Evolutionary conservation across 208 protist species (phyloP), one percentile per base, ranked within the genome.

Genomic region (Lotmaria passim): DNA sequence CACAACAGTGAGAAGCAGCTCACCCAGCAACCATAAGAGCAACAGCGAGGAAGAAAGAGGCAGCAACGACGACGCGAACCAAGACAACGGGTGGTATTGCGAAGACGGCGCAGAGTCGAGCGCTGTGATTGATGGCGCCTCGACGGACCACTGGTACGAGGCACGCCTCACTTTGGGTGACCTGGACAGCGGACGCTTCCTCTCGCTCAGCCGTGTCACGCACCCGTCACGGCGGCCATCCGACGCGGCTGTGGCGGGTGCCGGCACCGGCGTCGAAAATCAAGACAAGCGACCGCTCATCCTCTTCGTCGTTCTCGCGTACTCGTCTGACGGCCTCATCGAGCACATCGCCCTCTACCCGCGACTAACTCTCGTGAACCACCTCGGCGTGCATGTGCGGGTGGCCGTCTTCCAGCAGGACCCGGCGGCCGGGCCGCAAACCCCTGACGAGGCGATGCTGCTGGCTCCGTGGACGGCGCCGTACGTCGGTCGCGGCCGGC

Each of bases 351-450:
- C 79, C 17, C 78, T 94, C 24, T 82, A 87, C 38, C 89, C 89
- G 23, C 82, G 86, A 19, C 61, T 92, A 12, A 85, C 79, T 11
- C 62, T 94, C 8, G 46, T 92, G 23, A 94, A 94, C 72, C 86
- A 91, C 69, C 78, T 88, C 11, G 89, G 89, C 19, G 73, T 93
- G n/a, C 77, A 85, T 7, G 63, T 89, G 44, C 70, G 73, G 28
- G 56, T 93, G 15, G 69, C 79, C 8, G 47, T 90, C 11, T 93
- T 82, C 69, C 89, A 94, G 73, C 46, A 69, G 34, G 84, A 92
- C 64, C 59, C 41, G 14, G 64, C 61, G n/a, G 82, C 73, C 12
- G 82, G 83, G 1, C 76, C 82, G 23, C 81, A 82, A 46, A 79
- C 76, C 2, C 61, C 51, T 11, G 63, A 61, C 24, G 85, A 91